Base-by-base conservation (phyloP, 768 basidiomycete genomes). In the Leccinum boreale region DNA sequence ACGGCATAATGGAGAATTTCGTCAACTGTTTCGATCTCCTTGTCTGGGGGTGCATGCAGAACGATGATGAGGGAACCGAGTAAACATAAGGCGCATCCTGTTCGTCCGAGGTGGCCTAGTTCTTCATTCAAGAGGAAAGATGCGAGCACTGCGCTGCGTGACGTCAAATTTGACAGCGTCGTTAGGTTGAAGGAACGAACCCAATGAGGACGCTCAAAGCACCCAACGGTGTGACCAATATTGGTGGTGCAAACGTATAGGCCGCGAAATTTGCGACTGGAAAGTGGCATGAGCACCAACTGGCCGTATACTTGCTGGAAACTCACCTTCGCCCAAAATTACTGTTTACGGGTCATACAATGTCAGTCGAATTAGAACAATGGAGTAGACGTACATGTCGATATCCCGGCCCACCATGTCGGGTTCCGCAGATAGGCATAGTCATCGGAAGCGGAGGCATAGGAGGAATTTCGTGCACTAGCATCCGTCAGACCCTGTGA, bases 171-270 rank as follows among this genome's bases (percentile, higher is more conserved):
- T 46, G 57, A 36, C 51, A 3, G 9, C 11, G 35, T 8, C 21
- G 31, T 3, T 26, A 47, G 12, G 52, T 48, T 39, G 45, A 59
- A 24, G 29, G 15, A 11, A 75, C 87, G 58, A 65, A 96, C 95
- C 96, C 97, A 59, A 99, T 91, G 61, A 99, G 82, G 12, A 99
- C 97, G 70, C 92, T 95, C 45, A 97, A 79, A 21, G 96, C 94
- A 55, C 97, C 97, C n/a, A 99, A 76, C 1, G 97, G 97, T 1
- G 96, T 98, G n/a, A 99, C 94, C 56, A 99, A 80, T 68, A 98
- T 95, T 65, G 97, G 92, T 59, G 96, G 97, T 2, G 97, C 97
- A 65, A 98, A 99, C 0, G 94, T 91, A 70, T 98, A 98, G 8
- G 96, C 96, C 7, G 95, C 94, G 74, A 98, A 98, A 75, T 91